Evolutionary conservation across 805 yeast genomes (phyloP).

Genomic region (Candida krabiensis): DNA sequence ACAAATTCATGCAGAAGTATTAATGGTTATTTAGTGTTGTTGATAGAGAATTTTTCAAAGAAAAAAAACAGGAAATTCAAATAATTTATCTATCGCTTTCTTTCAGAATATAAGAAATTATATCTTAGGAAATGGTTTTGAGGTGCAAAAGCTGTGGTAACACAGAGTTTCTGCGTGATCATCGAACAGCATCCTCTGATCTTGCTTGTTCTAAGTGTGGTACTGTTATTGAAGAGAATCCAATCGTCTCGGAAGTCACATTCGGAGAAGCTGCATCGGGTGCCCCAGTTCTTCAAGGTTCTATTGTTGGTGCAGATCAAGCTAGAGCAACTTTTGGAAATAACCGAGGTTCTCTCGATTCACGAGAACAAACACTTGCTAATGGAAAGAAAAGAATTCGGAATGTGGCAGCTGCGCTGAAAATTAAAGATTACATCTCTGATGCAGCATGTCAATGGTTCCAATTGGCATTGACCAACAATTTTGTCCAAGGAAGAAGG

Average conservation of each 20-base stretch:
- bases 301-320: conserved; percentile 88
- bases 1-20: too few species aligned
- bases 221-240: conserved; percentile 84
- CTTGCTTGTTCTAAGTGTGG: conserved; percentile 84
- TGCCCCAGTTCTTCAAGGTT: conserved; percentile 94
- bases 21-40: too few species aligned
- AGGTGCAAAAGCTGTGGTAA: conserved; percentile 48
- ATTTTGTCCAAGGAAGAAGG: conserved; percentile 95
- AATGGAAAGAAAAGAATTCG: conserved; percentile 80
- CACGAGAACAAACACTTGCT: conserved; percentile 83
- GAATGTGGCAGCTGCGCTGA: conserved; percentile 75
- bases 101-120: too few species aligned
- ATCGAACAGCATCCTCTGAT: conserved; percentile 66
- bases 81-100: too few species aligned
- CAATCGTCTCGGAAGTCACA: conserved; percentile 92
- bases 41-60: too few species aligned
- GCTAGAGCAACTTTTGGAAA: conserved; percentile 69
- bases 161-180: conserved; percentile 52
- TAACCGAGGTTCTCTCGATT: conserved; percentile 73
- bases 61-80: too few species aligned
- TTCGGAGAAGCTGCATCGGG: conserved; percentile 92
- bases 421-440: conserved; percentile 79
- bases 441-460: conserved; percentile 91
- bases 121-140: conserved; percentile 22
- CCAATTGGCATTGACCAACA: conserved; percentile 77